Base-by-base conservation (phyloP, 208 protist genomes). In the Leishmania major region DNA sequence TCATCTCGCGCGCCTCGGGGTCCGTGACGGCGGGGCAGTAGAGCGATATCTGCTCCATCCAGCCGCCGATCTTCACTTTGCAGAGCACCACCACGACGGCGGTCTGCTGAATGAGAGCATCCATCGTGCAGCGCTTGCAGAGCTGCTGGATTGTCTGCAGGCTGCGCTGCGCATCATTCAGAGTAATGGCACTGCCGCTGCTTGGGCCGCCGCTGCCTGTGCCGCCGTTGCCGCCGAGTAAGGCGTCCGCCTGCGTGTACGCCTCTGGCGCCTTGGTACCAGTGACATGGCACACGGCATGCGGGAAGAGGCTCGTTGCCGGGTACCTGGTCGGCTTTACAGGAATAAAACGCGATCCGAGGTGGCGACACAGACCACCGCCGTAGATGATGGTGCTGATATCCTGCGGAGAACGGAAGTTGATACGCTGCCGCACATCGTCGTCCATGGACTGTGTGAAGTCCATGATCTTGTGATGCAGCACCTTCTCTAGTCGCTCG, bases 351-450 rank as follows among this genome's bases (percentile, higher is more conserved):
- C 93, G 87, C 1, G 92, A 88, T 66, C 90, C 86, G 49, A 97
- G 86, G 84, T 97, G 90, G 45, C 95, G 92, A 78, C 95, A 96
- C 57, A 97, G 82, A 0, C 87, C 91, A 3, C 95, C 95, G 67
- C 95, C 95, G 80, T 97, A 97, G 78, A 97, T 97, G 82, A 97
- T 93, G 28, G 93, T 96, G 80, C 91, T 96, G 79, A 97, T 97
- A 66, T 97, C 95, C 85, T 97, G 93, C 70, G 95, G 89, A 28
- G 89, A 94, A 64, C 95, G 90, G 66, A 96, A 96, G 86, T 97
- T 97, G 89, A 97, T 95, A 67, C 88, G 87, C 79, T 87, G 84
- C 45, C 95, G 92, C 79, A 97, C 95, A 72, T 96, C 92, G 80
- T 94, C 90, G 75, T 97, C 95, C 92, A 97, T 95, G 49, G 81